phyloP scores from a whole-genome alignment of 2,329 filamentous ascomycete species.

The Sphaerulina vaccinii region DNA sequence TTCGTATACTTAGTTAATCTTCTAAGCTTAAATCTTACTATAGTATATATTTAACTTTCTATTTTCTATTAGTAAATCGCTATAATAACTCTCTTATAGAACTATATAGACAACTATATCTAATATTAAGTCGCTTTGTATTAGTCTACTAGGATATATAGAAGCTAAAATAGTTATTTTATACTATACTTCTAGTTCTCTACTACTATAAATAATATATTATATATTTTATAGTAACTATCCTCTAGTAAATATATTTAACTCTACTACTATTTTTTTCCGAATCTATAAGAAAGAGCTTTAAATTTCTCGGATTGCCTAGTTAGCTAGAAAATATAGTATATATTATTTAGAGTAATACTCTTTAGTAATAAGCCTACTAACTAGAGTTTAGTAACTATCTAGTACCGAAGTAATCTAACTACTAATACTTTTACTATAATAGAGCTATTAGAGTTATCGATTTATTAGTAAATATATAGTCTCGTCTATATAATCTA shows the following conservation, averaged over 20 bases:
- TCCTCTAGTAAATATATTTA: conserved; percentile 57
- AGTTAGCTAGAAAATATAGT: conserved; percentile 52
- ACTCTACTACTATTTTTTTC: conserved; percentile 48
- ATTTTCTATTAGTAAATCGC: conserved; percentile 52
- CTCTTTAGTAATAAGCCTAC: conserved; percentile 49
- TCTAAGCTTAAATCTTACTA: conserved; percentile 50
- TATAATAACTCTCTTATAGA: conserved; percentile 55
- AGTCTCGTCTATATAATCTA: conserved; percentile 52
- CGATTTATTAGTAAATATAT: conserved; percentile 50
- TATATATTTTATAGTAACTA: conserved; percentile 47
- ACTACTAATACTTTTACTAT: conserved; percentile 62
- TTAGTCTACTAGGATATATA: conserved; percentile 50
- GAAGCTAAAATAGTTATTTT: conserved; percentile 52
- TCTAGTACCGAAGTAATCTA: conserved; percentile 57
- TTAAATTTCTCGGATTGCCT: conserved; percentile 31
- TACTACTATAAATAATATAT: conserved; percentile 61
- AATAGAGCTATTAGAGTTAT: conserved; percentile 62
- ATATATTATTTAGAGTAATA: conserved; percentile 59
- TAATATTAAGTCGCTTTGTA: conserved; percentile 43
- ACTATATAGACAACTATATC: conserved; percentile 54
- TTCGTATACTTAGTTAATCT: conserved; percentile 51
- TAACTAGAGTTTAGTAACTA: conserved; percentile 49
- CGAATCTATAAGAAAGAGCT: conserved; percentile 51
- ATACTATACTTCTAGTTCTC: conserved; percentile 60
- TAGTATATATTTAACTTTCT: conserved; percentile 49